A percentile compares a stretch with the other conserved stretches of the same genome.
These are phyloP conservation scores for Crucibulum laeve DNA, from an alignment of 768 basidiomycete species.

Conservation along the genomic window DNA sequence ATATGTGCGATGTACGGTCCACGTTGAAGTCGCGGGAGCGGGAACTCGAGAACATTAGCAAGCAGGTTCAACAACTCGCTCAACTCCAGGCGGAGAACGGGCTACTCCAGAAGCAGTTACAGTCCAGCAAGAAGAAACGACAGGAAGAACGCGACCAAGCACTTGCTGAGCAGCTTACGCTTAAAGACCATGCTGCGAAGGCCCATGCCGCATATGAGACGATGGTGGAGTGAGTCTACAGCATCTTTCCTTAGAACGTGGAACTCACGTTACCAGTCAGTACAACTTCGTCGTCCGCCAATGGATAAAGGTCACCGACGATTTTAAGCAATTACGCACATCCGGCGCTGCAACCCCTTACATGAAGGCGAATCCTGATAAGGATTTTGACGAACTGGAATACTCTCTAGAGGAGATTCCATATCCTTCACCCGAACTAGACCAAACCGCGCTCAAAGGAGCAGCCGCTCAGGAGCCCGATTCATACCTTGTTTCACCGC, in stretches of 20 bases:
- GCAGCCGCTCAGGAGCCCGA: slow-evolving; percentile 27
- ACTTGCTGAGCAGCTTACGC: slow-evolving; percentile 43
- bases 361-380: slow-evolving; percentile 1
- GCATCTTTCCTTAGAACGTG: not conserved
- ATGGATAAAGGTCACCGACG: slow-evolving; percentile 23
- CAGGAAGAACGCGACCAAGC: slow-evolving; percentile 41
- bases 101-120: no score
- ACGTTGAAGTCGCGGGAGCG: slow-evolving; percentile 29
- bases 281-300: slow-evolving; percentile 28
- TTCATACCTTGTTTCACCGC: slow-evolving; percentile 35
- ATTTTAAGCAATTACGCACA: slow-evolving; percentile 17
- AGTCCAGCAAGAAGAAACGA: slow-evolving; percentile 29
- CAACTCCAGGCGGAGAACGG: no score
- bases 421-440: slow-evolving; percentile 20
- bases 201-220: slow-evolving; percentile 38
- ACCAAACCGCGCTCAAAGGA: slow-evolving; percentile 26
- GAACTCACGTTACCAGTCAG: slow-evolving; percentile 12
- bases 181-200: slow-evolving; percentile 47
- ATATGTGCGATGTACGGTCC: slow-evolving; percentile 44
- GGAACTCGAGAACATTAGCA: slow-evolving; percentile 23
- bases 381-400: not conserved
- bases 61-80: slow-evolving; percentile 27
- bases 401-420: slow-evolving; percentile 8
- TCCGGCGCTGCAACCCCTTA: not conserved
- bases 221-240: slow-evolving; percentile 38